Evolutionary conservation across 2,329 filamentous ascomycete genomes (phyloP).

Genomic region (Daldinia eschscholtzii): DNA sequence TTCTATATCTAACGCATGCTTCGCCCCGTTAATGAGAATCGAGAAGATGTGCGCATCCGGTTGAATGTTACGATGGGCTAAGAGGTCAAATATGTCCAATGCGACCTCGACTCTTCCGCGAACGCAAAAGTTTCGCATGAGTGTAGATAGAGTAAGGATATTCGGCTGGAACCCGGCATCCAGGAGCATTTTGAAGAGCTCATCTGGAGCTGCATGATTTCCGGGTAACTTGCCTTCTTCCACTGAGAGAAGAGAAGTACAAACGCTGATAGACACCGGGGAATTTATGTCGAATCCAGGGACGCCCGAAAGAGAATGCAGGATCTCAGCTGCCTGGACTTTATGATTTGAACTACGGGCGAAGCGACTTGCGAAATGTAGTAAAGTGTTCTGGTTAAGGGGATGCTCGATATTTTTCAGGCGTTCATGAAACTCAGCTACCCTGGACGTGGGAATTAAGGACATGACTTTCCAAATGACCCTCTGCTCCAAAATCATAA

Average conservation of each 20-base stretch:
- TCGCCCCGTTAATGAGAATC: slow-evolving; percentile 78
- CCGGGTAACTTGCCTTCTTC: slow-evolving; percentile 53
- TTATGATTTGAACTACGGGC: slow-evolving; percentile 58
- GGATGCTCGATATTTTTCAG: slow-evolving; percentile 44
- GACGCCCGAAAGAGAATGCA: slow-evolving; percentile 53
- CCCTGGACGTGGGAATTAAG: slow-evolving; percentile 23
- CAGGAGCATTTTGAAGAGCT: slow-evolving; percentile 68
- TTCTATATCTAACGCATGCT: slow-evolving; percentile 65
- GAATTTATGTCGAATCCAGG: slow-evolving; percentile 61
- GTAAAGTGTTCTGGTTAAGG: slow-evolving; percentile 56
- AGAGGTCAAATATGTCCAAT: slow-evolving; percentile 73
- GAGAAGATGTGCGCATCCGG: slow-evolving; percentile 77
- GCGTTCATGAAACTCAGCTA: slow-evolving; percentile 40
- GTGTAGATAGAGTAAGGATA: slow-evolving; percentile 71
- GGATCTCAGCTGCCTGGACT: slow-evolving; percentile 58
- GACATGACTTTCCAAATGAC: slow-evolving; percentile 41
- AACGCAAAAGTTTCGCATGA: slow-evolving; percentile 78
- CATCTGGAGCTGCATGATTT: slow-evolving; percentile 62
- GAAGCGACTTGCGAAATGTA: slow-evolving; percentile 63
- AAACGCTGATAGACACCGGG: slow-evolving; percentile 64
- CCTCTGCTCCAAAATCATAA: slow-evolving; percentile 46
- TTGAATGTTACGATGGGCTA: slow-evolving; percentile 69
- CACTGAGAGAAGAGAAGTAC: slow-evolving; percentile 68
- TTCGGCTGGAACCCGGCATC: slow-evolving; percentile 74
- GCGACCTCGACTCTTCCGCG: slow-evolving; percentile 73